These are phyloP conservation scores for Talaromyces sp. DNA, from an alignment of 2,329 filamentous ascomycete species.

Conservation along the genomic window DNA sequence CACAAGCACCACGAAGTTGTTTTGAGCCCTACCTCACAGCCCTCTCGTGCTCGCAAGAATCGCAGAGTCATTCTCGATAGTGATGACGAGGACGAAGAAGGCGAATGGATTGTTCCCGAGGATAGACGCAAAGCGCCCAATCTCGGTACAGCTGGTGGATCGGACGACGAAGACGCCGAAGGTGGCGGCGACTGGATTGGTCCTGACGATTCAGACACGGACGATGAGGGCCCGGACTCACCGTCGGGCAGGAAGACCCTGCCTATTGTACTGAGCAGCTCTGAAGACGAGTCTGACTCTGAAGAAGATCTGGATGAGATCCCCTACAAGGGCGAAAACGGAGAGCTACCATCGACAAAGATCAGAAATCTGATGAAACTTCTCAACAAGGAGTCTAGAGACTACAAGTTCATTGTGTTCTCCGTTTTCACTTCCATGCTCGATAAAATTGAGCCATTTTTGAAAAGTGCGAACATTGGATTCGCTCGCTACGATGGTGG, in stretches of 20 bases:
- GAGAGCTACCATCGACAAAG: slow-evolving; percentile 73
- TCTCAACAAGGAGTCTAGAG: slow-evolving; percentile 72
- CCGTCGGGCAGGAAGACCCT: slow-evolving; percentile 25
- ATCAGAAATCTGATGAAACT: slow-evolving; percentile 83
- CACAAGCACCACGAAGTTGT: slow-evolving; percentile 38
- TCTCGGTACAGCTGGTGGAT: slow-evolving; percentile 78
- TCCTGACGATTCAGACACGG: slow-evolving; percentile 68
- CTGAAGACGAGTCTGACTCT: slow-evolving; percentile 45
- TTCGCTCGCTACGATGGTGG: slow-evolving; percentile 91
- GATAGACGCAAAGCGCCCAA: slow-evolving; percentile 62
- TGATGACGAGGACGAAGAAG: slow-evolving; percentile 65
- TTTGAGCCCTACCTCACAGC: slow-evolving; percentile 21
- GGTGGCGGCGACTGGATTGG: slow-evolving; percentile 79
- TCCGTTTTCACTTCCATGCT: slow-evolving; percentile 99
- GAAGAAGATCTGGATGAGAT: slow-evolving; percentile 35
- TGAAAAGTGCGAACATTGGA: slow-evolving; percentile 71
- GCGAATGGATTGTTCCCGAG: slow-evolving; percentile 77
- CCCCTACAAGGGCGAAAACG: slow-evolving; percentile 44
- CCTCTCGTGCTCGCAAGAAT: slow-evolving; percentile 38
- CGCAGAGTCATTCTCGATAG: slow-evolving; percentile 54
- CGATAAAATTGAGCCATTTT: slow-evolving; percentile 90
- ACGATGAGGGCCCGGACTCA: slow-evolving; percentile 35
- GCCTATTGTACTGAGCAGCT: slow-evolving; percentile 22
- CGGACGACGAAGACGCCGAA: slow-evolving; percentile 85
- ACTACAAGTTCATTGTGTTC: slow-evolving; percentile 98